Base-by-base conservation (phyloP, 1,139 yeast species). In the Kodamaea sp. region DNA sequence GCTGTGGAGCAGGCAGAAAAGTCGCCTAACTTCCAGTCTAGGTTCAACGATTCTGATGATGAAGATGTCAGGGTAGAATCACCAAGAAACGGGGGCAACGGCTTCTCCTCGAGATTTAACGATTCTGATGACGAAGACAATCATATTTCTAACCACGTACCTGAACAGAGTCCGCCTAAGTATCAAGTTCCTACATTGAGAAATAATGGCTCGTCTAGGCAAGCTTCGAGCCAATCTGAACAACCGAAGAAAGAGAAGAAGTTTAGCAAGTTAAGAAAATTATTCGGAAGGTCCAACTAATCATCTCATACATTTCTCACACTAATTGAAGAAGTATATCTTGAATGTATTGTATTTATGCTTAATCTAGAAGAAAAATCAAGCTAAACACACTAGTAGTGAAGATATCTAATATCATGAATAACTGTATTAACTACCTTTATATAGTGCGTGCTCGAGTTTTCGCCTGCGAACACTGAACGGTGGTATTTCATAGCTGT, bases 231-330 rank as follows among this genome's bases (percentile, higher is more conserved):
- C 12, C 22, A 20, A 14, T 11, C 19, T 20, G 51, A 48, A 8
- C 51, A 39, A 5, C 55, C 49, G 12, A 62, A 62, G 35, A 76
- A 75, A 47, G 77, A 77, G 61, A 65, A 63, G 45, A 67, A 63
- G 43, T 61, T 72, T 14, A 70, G 79, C 44, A 79, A 77, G 50
- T 63, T 82, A 37, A 77, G 78, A 50, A 80, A 77, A 51, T 53
- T 82, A 29, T 82, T 82, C 54, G 84, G 85, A 18, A 18, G 21
- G 9, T n/a, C n/a, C n/a, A n/a, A n/a, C n/a, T n/a, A n/a, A n/a
- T n/a, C n/a, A n/a, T n/a, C n/a, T n/a, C n/a, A n/a, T n/a, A n/a
- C n/a, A n/a, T n/a, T n/a, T n/a, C n/a, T n/a, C n/a, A n/a, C n/a
- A n/a, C n/a, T n/a, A n/a, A n/a, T n/a, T n/a, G n/a, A n/a, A n/a